Percentiles rank a stretch among this genome's conserved stretches.
These are phyloP conservation scores for Wickerhamomyces strasburgensis DNA, from an alignment of 805 yeast species.

Conservation along the genomic window DNA sequence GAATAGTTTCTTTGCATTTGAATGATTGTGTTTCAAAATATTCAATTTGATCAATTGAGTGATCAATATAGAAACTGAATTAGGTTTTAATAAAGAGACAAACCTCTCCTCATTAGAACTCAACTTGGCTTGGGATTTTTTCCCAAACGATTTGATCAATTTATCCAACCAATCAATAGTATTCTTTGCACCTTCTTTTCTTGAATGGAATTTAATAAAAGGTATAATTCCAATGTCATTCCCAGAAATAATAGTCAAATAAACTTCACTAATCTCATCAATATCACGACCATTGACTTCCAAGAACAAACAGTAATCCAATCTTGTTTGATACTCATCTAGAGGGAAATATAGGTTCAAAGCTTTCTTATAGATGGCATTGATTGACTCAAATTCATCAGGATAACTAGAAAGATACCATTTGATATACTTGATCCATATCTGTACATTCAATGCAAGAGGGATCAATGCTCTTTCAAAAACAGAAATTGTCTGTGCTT, in stretches of 20 bases:
- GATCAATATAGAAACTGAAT: conserved; percentile 35
- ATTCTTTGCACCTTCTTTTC: conserved; percentile 18
- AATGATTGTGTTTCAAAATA: not conserved
- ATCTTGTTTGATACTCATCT: conserved; percentile 10
- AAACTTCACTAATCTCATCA: conserved; percentile 18
- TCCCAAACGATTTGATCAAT: conserved; percentile 19
- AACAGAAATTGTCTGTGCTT: conserved; percentile 34
- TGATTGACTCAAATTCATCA: conserved; percentile 29
- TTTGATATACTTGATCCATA: conserved; percentile 67
- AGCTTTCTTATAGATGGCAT: conserved; percentile 49
- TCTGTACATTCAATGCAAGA: conserved; percentile 47
- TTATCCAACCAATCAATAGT: conserved; percentile 23
- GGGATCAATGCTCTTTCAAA: conserved; percentile 77
- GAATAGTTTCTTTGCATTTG: not conserved
- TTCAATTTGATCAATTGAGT: conserved; percentile 29
- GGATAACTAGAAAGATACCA: conserved; percentile 38
- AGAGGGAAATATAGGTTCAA: conserved; percentile 33
- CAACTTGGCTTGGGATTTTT: conserved; percentile 7
- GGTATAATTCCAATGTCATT: conserved; percentile 17
- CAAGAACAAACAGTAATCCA: conserved; percentile 22
- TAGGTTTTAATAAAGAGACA: conserved; percentile 34
- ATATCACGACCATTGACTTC: conserved; percentile 10
- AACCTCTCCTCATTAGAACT: conserved; percentile 23
- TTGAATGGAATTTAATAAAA: conserved; percentile 20
- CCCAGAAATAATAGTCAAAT: conserved; percentile 14